These are phyloP conservation scores for Quercus cerris DNA, from an alignment of 306 rosid genomes.

Conservation along the genomic window DNA sequence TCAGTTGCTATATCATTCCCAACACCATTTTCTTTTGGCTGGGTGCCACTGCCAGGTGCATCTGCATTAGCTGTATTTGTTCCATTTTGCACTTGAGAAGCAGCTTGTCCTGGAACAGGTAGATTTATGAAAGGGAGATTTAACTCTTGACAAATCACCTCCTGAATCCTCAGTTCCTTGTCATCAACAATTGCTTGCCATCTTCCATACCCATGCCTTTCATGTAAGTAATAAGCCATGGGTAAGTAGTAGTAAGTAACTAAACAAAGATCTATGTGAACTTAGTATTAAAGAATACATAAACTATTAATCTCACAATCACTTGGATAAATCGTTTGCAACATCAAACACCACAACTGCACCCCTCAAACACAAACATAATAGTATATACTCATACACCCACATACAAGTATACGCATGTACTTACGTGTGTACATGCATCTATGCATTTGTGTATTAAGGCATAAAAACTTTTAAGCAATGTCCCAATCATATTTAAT, in stretches of 20 bases:
- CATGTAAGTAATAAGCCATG: not conserved
- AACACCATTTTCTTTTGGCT: constrained; percentile 64
- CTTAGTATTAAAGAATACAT: not conserved
- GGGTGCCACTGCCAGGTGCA: constrained; percentile 44
- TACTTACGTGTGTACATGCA: not conserved
- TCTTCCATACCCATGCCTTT: constrained; percentile 97
- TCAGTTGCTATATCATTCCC: constrained; percentile 50
- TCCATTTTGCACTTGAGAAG: constrained; percentile 62
- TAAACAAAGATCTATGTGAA: not conserved
- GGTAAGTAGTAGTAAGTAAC: not conserved
- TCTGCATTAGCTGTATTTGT: constrained; percentile 41
- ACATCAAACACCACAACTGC: not conserved
- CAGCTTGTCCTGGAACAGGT: constrained; percentile 63
- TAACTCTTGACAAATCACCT: constrained; percentile 88
- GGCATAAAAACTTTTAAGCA: not conserved
- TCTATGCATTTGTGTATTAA: not conserved
- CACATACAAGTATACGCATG: not conserved
- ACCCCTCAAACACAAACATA: not conserved
- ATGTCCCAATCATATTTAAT: not conserved
- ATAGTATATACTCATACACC: not conserved
- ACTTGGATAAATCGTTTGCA: constrained; percentile 3
- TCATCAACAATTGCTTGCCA: constrained; percentile 99
- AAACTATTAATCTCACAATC: constrained; percentile 14
- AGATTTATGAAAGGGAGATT: constrained; percentile 80
- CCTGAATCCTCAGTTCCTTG: constrained; percentile 86